Evolutionary conservation across 1,139 yeast genomes (phyloP).

Genomic region (Zygoascus sp.): DNA sequence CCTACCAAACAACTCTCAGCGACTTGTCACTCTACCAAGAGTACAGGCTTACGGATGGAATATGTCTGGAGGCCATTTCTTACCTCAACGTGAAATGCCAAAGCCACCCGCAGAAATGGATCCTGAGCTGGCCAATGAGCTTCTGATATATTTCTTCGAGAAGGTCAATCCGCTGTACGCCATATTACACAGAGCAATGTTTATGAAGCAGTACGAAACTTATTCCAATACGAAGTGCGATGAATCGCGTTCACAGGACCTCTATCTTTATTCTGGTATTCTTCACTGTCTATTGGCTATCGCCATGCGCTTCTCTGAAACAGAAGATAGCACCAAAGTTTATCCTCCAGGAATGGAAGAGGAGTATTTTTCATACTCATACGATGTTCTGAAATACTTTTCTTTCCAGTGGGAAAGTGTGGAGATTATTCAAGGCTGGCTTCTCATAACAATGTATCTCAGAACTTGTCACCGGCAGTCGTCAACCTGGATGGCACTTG

Average conservation of each 20-base stretch:
- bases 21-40: constrained; percentile 47
- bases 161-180: constrained; percentile 55
- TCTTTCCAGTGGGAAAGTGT: constrained; percentile 66
- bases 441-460: constrained; percentile 50
- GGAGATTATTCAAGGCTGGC: constrained; percentile 62
- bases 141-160: constrained; percentile 44
- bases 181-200: constrained; percentile 52
- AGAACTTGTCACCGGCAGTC: constrained; percentile 57
- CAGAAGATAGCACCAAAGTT: constrained; percentile 31
- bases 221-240: constrained; percentile 31
- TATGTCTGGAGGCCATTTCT: constrained; percentile 53
- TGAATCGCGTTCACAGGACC: constrained; percentile 24
- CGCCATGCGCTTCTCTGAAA: constrained; percentile 51
- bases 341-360: constrained; percentile 47
- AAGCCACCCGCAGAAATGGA: constrained; percentile 20
- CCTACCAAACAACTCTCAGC: constrained; percentile 40
- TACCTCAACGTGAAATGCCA: constrained; percentile 42
- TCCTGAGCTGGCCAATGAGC: constrained; percentile 19
- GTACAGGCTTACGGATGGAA: constrained; percentile 65
- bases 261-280: constrained; percentile 49
- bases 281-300: constrained; percentile 49
- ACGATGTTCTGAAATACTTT: constrained; percentile 45
- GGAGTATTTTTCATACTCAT: constrained; percentile 47
- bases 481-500: constrained; percentile 50
- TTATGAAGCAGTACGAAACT: constrained; percentile 47